These are phyloP conservation scores for Scheffersomyces quercinus DNA, from an alignment of 1,139 yeast genomes.

Conservation along the genomic window DNA sequence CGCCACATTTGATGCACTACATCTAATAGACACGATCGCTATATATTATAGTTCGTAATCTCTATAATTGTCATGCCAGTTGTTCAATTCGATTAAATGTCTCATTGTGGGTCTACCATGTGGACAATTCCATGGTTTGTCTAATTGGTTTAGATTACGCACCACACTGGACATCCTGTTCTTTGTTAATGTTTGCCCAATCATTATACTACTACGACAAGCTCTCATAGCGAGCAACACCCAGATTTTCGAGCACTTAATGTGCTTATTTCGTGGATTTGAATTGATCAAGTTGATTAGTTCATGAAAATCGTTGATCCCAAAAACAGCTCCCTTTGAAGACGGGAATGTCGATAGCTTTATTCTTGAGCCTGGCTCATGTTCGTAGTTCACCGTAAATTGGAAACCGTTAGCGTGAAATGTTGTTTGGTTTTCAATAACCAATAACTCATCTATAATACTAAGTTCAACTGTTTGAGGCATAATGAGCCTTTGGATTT, in stretches of 20 bases:
- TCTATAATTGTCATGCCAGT: conserved; percentile 32
- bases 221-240: conserved; percentile 93
- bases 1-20: too few relatives aligned
- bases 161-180: conserved; percentile 70
- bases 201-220: conserved; percentile 91
- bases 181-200: conserved; percentile 67
- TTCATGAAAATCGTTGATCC: conserved; percentile 70
- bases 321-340: conserved; percentile 70
- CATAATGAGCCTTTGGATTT: conserved; percentile 63
- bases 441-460: conserved; percentile 73
- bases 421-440: conserved; percentile 55
- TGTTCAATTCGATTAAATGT: conserved; percentile 66
- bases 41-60: conserved; percentile 10
- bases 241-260: conserved; percentile 76
- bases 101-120: conserved; percentile 98
- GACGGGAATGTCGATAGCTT: conserved; percentile 65
- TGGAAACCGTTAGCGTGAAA: conserved; percentile 79
- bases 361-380: conserved; percentile 54
- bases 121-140: conserved; percentile 99
- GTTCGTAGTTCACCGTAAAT: conserved; percentile 47
- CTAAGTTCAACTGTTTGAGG: conserved; percentile 68
- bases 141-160: conserved; percentile 63
- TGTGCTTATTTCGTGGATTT: conserved; percentile 29
- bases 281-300: conserved; percentile 58
- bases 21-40: not conserved